Evolutionary conservation across 345 rosid genomes (phyloP).

Genomic region (Salix brachista): DNA sequence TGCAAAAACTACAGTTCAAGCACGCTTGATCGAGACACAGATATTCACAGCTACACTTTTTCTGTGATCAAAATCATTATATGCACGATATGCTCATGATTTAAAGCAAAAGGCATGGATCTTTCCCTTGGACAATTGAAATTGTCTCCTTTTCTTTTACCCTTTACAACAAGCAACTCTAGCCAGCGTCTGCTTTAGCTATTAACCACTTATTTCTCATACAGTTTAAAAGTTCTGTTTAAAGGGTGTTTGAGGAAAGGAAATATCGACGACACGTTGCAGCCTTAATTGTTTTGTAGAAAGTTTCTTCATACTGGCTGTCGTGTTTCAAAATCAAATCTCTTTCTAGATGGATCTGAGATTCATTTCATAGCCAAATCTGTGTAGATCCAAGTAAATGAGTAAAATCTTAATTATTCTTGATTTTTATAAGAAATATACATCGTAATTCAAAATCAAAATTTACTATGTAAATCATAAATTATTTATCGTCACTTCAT

Average conservation of each 20-base stretch:
- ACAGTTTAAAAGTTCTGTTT: background rate
- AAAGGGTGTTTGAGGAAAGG: background rate
- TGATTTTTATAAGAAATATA: no score
- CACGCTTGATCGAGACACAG: slow-evolving; percentile 9
- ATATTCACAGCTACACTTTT: slow-evolving; percentile 7
- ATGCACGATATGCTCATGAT: background rate
- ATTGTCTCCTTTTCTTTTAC: background rate
- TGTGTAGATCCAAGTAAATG: no score
- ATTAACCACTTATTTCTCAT: background rate
- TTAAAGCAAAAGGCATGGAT: background rate
- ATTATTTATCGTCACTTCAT: fast-evolving
- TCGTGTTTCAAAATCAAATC: background rate
- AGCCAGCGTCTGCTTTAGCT: background rate
- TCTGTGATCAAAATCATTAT: background rate
- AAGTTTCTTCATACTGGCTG: background rate
- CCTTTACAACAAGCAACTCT: background rate
- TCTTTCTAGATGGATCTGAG: background rate
- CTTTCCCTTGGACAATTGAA: background rate
- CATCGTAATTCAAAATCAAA: fast-evolving
- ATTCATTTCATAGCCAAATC: no score
- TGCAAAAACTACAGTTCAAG: background rate
- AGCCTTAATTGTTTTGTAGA: no score
- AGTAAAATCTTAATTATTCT: fast-evolving
- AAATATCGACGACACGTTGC: background rate
- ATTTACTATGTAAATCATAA: fast-evolving